Evolutionary conservation across 2,329 filamentous ascomycete species (phyloP), one percentile per base, ranked within the genome.

Genomic region (Epichloe sylvatica): DNA sequence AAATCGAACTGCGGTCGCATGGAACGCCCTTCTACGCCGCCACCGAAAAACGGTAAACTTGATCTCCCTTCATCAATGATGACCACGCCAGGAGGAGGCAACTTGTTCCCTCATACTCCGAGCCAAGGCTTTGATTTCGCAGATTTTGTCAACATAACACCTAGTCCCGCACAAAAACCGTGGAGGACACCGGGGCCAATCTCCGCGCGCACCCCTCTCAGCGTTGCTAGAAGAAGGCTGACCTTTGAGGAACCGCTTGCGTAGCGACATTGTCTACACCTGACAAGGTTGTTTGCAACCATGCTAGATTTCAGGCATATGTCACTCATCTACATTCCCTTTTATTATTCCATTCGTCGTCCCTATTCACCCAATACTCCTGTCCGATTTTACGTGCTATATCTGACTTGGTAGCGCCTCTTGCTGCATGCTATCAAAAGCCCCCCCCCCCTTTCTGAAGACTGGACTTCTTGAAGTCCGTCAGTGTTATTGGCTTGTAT

Each of bases 81-180:
- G 86, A 84, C 80, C n/a, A 92, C 87, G 11, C 86, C 86, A 2
- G 81, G 82, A 48, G 83, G 82, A 39, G 77, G 78, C 53, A 84
- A 81, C 59, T 66, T 83, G 44, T 79, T 81, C 59, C 80, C 84
- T 47, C 81, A 79, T 54, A 97, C 91, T 1, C 91, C 91, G 0
- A 83, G 83, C 15, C 85, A 90, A 61, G 70, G 67, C 45, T 94
- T 97, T 67, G 94, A 97, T 70, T 94, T 97, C 69, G 81, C 89
- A 47, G 92, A 98, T 63, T 98, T 95, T 67, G 84, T 97, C 63
- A 96, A 97, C 68, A 91, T 97, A 64, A 95, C 92, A 6, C 92
- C 92, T 0, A 95, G 88, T 61, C 92, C 92, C 19, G 92, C 88
- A 25, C 92, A 96, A 69, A 87, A 81, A 57, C 77, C 82, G 9